Percentiles rank a stretch among this genome's conserved stretches.
These are phyloP conservation scores for Populus alba DNA, from an alignment of 345 rosid genomes.

Conservation along the genomic window DNA sequence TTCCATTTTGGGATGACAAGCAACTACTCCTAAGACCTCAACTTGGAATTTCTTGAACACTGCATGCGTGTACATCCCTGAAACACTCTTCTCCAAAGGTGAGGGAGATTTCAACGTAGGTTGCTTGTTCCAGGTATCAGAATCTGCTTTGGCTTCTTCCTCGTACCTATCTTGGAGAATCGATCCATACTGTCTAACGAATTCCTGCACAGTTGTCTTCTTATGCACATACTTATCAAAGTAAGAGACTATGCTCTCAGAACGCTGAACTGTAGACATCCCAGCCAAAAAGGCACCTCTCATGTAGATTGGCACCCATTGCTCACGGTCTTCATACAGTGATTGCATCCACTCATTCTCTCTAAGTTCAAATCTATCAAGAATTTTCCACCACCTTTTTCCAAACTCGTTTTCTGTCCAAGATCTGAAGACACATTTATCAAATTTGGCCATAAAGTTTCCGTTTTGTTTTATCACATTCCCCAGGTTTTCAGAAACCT, in stretches of 20 bases:
- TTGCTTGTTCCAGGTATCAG: constrained; percentile 59
- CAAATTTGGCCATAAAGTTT: constrained; percentile 53
- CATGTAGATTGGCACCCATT: constrained; percentile 65
- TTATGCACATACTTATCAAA: constrained; percentile 64
- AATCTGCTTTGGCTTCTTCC: constrained; percentile 71
- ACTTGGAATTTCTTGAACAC: constrained; percentile 61
- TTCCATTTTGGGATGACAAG: constrained; percentile 62
- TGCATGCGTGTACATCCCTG: constrained; percentile 58
- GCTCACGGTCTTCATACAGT: constrained; percentile 54
- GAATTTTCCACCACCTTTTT: constrained; percentile 67
- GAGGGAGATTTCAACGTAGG: constrained; percentile 70
- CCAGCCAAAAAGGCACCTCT: constrained; percentile 53
- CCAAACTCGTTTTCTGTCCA: constrained; percentile 56
- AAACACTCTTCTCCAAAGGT: constrained; percentile 65
- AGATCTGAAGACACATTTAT: constrained; percentile 61
- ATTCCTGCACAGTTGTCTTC: constrained; percentile 62
- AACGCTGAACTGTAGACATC: constrained; percentile 53
- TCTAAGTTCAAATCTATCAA: constrained; percentile 52
- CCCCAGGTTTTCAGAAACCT: constrained; percentile 53
- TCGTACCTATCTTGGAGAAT: constrained; percentile 60
- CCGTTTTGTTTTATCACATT: constrained; percentile 52
- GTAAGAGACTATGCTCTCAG: constrained; percentile 55
- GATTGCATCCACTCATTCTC: constrained; percentile 53
- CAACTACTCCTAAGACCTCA: constrained; percentile 66
- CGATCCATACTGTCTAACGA: constrained; percentile 50